Evolutionary conservation across 768 basidiomycete species (phyloP).

Genomic region (Lentinula sp.): DNA sequence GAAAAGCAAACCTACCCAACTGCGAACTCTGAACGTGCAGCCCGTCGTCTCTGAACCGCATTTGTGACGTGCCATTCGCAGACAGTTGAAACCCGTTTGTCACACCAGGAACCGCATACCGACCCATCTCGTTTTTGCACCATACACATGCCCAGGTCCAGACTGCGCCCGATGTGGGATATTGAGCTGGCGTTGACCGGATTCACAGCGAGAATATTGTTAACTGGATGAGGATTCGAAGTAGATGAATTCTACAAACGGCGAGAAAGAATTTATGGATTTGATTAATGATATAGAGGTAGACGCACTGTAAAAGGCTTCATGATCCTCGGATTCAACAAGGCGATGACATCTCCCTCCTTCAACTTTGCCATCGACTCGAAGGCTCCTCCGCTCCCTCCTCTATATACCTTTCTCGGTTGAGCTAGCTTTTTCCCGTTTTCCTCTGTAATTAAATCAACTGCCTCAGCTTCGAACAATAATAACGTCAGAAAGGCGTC

Average conservation of each 20-base stretch:
- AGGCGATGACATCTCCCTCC: slow-evolving; percentile 85
- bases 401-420: slow-evolving; percentile 65
- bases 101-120: slow-evolving; percentile 83
- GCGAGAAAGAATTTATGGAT: neutral
- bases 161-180: slow-evolving; percentile 77
- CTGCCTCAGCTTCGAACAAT: slow-evolving; percentile 82
- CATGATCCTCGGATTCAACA: slow-evolving; percentile 83
- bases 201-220: slow-evolving; percentile 81
- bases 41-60: slow-evolving; percentile 69
- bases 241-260: slow-evolving; percentile 30
- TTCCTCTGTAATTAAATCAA: slow-evolving; percentile 48
- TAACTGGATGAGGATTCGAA: slow-evolving; percentile 66
- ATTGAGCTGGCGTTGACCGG: slow-evolving; percentile 79
- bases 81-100: slow-evolving; percentile 77
- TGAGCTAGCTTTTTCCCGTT: slow-evolving; percentile 41
- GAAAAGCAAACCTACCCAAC: slow-evolving; percentile 50
- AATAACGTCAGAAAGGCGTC: slow-evolving; percentile 81
- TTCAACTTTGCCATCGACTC: slow-evolving; percentile 80
- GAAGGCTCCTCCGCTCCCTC: slow-evolving; percentile 90
- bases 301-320: slow-evolving; percentile 72
- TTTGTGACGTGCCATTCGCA: slow-evolving; percentile 91
- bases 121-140: slow-evolving; percentile 77
- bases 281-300: neutral
- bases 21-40: slow-evolving; percentile 81
- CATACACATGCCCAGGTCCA: slow-evolving; percentile 81